Percentiles rank a stretch among this genome's conserved stretches.
Evolutionary conservation across 164 flowering plant genomes (phyloP).

Genomic region (Nymphaea thermarum): DNA sequence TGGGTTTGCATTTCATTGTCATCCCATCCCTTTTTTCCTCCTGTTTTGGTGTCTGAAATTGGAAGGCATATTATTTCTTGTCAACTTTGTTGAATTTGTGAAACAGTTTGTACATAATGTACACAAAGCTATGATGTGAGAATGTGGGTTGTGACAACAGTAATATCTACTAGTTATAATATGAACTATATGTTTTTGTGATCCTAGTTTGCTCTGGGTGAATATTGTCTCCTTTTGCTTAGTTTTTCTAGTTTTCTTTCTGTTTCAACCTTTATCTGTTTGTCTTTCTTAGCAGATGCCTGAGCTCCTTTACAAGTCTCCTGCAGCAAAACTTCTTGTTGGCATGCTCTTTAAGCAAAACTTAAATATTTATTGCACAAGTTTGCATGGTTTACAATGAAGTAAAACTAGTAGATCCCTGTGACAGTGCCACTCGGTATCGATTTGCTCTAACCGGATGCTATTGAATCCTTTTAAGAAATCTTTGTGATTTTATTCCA

Average conservation of each 20-base stretch:
- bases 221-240: not conserved
- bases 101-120: not conserved
- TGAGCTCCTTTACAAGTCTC: constrained; percentile 75
- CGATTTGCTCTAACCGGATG: too few relatives aligned
- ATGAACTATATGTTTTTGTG: not conserved
- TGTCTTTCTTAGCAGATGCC: constrained; percentile 43
- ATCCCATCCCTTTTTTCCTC: not conserved
- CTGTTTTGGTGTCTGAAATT: not conserved
- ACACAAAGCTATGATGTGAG: not conserved
- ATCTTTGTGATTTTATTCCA: not conserved
- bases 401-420: not conserved
- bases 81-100: not conserved
- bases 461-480: not conserved
- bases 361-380: not conserved
- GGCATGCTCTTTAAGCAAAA: constrained; percentile 83
- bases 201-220: not conserved
- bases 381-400: not conserved
- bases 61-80: not conserved
- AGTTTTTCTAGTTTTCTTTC: not conserved
- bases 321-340: constrained; percentile 83
- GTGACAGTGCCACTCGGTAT: not conserved
- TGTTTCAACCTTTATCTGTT: not conserved
- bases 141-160: too few relatives aligned
- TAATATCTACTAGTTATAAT: not conserved
- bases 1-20: not conserved